Evolutionary conservation across 352 stramenopile genomes (phyloP), one percentile per base, ranked within the genome.

Genomic region (Synura sp.): DNA sequence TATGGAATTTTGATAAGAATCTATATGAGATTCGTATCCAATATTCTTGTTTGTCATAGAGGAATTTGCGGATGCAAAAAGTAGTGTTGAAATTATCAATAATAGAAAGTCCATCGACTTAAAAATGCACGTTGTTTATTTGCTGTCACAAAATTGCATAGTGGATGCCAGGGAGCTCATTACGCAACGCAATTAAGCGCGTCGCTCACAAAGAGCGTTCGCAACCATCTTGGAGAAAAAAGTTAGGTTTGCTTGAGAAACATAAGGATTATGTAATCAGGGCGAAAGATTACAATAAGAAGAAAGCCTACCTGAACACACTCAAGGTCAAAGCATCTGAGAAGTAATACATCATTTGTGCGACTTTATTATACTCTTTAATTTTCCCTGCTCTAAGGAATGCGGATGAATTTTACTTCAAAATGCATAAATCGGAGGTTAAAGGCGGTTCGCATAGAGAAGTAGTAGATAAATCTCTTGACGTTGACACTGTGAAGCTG

Each of bases 381-480:
- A n/a, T n/a, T n/a, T n/a, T n/a, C n/a, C n/a, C n/a, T 22, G 82
- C 91, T n/a, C 90, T 97, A 84, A 88, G 92, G 77, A 99, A 99
- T 83, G 94, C 95, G 14, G 96, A 99, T 85, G 96, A 99, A 88
- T 99, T 99, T 85, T 98, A 99, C 85, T 98, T 97, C 85, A 89
- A 88, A 27, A 99, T 99, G 96, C 87, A 94, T 63, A 88, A 86
- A 42, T 83, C 85, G 3, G 81, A 88, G 80, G 96, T 91, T 5
- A 82, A 85, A 42, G 71, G 49, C 15, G 69, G 35, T 7, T n/a
- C 0, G 17, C 69, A 77, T 12, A 4, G n/a, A 15, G n/a, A 35
- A 33, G 27, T 2, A 4, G 31, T 49, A n/a, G 69, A 38, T 19
- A 79, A 32, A 25, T 67, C 35, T 29, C 76, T 97, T 38, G 85